Base-by-base conservation (phyloP, 306 rosid species). In the Prunus fruticosa region DNA sequence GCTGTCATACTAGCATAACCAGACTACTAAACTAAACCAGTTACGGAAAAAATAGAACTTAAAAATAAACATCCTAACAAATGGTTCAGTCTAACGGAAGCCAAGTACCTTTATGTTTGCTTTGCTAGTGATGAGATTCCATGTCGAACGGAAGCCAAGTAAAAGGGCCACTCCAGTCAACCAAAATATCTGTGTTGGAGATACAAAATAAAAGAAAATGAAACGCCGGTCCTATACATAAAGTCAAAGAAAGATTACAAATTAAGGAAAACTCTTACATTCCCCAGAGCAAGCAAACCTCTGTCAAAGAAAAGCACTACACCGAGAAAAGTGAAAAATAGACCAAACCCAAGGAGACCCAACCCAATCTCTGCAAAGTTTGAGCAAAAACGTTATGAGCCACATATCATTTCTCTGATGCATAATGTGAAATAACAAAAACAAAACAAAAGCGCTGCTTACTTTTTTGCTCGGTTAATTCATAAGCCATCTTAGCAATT, bases 201-300 rank as follows among this genome's bases (percentile, higher is more conserved):
- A 8, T 16, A 43, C 54, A 76, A 75, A 80, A 75, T 3, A 43
- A 10, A 64, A 81, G 62, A 20, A 69, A 73, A 67, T 52, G 13
- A 56, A 25, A 54, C 30, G 25, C 51, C 10, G 22, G 53, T n/a
- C 62, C 0, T 12, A 20, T 46, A 28, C 13, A 67, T 14, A 52
- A 50, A 58, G n/a, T 72, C 10, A 14, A n/a, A 45, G 28, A 64
- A 11, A 57, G 32, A 67, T 41, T 65, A 76, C 30, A 61, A 83
- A 71, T 70, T 64, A 25, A 62, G 27, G 49, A 63, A 71, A 82
- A 72, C 70, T 13, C 89, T 81, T 81, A 94, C 96, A 79, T 94
- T 92, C 76, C 96, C 97, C 34, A 93, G 84, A 73, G 98, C 97
- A 69, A 93, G 97, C 79, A 93, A 86, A 20, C 97, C 98, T 53